Percentiles rank a stretch among this genome's conserved stretches.
phyloP scores from a whole-genome alignment of 805 yeast species.

The Teunomyces atbi region DNA sequence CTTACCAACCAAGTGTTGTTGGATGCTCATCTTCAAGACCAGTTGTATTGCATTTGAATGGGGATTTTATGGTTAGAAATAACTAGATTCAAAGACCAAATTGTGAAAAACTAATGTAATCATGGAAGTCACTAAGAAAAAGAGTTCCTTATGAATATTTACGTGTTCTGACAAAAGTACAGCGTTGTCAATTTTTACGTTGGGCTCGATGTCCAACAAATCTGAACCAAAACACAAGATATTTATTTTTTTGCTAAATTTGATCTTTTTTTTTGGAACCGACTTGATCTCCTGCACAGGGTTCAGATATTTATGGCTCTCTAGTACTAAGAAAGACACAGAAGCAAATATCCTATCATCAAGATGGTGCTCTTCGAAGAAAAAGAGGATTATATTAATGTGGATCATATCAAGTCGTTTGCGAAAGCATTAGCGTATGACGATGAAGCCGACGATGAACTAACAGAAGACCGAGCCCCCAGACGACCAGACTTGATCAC shows the following conservation, averaged over 20 bases:
- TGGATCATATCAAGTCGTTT: slow-evolving; percentile 37
- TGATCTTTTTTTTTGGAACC: not conserved
- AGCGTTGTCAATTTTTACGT: not conserved
- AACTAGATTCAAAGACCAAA: not conserved
- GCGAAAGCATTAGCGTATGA: slow-evolving; percentile 42
- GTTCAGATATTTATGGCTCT: not conserved
- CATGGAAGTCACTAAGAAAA: not conserved
- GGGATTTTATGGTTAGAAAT: too few relatives aligned
- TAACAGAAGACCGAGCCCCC: not conserved
- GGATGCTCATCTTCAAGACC: too few relatives aligned
- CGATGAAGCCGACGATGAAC: slow-evolving; percentile 20
- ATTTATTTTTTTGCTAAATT: not conserved
- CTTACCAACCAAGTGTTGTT: too few relatives aligned
- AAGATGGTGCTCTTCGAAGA: slow-evolving; percentile 12
- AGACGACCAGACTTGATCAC: slow-evolving; percentile 18
- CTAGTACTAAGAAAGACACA: not conserved
- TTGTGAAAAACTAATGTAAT: not conserved
- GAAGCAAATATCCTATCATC: not conserved
- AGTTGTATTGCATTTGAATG: too few relatives aligned
- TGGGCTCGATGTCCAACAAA: not conserved
- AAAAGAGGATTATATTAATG: slow-evolving; percentile 29
- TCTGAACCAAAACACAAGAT: not conserved
- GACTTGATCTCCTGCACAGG: not conserved
- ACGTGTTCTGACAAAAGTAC: not conserved
- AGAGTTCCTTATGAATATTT: not conserved